Conservation (phyloP, 208 protist species). For the Phytomonas sp. region DNA sequence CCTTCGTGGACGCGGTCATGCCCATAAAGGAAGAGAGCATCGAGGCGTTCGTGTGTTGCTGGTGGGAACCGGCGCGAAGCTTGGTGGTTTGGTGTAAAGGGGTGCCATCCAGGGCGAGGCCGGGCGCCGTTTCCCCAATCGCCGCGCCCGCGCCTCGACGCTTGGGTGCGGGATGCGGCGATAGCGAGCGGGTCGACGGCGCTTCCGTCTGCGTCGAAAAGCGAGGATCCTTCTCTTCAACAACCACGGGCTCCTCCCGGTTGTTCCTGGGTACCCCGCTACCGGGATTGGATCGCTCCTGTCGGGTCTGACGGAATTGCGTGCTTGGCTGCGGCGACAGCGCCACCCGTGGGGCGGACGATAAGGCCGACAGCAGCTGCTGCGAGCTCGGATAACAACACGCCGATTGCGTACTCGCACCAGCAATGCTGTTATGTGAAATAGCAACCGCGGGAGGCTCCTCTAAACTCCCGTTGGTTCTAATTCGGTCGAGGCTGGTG, state of each 20-base stretch:
- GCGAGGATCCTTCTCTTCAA: background rate
- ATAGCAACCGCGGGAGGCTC: slow-evolving; percentile 12
- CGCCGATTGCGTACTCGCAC: background rate
- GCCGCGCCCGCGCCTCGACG: background rate
- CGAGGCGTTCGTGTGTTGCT: background rate
- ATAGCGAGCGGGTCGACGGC: slow-evolving; percentile 3
- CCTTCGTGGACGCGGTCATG: background rate
- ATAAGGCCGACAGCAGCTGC: background rate
- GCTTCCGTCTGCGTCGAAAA: background rate
- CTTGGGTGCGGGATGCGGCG: background rate
- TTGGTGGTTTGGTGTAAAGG: background rate
- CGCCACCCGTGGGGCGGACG: background rate
- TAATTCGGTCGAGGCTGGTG: background rate
- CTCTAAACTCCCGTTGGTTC: background rate
- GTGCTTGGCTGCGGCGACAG: slow-evolving; percentile 2
- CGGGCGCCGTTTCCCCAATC: background rate
- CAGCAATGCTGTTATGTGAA: background rate
- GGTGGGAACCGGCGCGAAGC: background rate
- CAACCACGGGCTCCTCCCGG: background rate
- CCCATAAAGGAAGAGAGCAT: background rate
- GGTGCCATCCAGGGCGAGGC: background rate
- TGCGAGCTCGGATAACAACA: background rate
- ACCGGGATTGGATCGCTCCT: background rate
- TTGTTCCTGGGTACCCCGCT: slow-evolving; percentile 4
- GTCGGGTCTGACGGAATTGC: slow-evolving; percentile 12